Evolutionary conservation across 1,284 basidiomycete genomes (phyloP).

Genomic region (Trametes versicolor): DNA sequence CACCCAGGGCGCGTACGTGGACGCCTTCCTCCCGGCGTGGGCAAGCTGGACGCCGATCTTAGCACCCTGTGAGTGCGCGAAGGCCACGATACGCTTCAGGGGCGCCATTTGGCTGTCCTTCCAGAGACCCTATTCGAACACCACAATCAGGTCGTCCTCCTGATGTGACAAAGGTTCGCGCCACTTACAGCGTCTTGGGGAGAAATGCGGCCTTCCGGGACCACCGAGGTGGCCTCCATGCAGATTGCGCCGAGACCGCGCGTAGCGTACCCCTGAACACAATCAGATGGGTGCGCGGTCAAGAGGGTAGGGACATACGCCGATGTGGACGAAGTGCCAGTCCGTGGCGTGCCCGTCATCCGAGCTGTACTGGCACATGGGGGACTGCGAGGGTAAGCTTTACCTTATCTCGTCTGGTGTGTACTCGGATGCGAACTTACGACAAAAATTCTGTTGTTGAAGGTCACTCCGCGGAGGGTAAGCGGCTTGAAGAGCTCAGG

Average conservation of each 20-base stretch:
- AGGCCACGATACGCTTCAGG: constrained; percentile 77
- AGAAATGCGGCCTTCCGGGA: constrained; percentile 71
- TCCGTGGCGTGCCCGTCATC: constrained; percentile 78
- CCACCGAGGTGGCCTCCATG: constrained; percentile 66
- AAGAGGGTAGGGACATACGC: constrained; percentile 46
- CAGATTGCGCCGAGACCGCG: constrained; percentile 71
- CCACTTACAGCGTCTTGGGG: constrained; percentile 49
- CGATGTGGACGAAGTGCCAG: constrained; percentile 81
- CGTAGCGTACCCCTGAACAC: constrained; percentile 59
- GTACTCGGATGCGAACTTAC: constrained; percentile 31
- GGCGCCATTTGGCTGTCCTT: constrained; percentile 76
- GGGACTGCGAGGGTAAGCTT: constrained; percentile 53
- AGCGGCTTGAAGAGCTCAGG: constrained; percentile 77
- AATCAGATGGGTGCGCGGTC: background rate
- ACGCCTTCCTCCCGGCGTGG: constrained; percentile 84
- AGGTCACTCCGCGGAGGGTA: constrained; percentile 66
- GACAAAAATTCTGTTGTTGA: constrained; percentile 80
- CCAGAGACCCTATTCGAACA: constrained; percentile 74
- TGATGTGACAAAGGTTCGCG: background rate
- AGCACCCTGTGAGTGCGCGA: constrained; percentile 76
- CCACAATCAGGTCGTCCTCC: background rate
- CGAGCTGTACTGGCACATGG: constrained; percentile 84
- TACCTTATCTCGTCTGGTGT: background rate
- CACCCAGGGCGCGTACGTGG: constrained; percentile 66
- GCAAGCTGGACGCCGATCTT: constrained; percentile 84